phyloP scores from a whole-genome alignment of 768 basidiomycete genomes.

The Termitomyces sp. region DNA sequence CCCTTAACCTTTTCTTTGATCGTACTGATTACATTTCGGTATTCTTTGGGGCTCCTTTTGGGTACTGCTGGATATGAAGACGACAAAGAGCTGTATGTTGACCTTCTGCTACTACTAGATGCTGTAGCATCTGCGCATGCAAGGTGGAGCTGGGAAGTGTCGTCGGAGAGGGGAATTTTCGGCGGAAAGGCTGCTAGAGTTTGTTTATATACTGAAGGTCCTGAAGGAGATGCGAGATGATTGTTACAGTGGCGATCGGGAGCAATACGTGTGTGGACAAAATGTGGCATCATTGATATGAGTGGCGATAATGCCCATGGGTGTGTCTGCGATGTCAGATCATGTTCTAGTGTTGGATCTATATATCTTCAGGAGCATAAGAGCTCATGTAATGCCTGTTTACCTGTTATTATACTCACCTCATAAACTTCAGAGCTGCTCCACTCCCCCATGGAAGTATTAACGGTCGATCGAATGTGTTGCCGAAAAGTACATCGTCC shows the following conservation, averaged over 20 bases:
- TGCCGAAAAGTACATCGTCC: slow-evolving; percentile 90
- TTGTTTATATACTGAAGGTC: neutral
- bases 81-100: slow-evolving; percentile 6
- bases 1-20: neutral
- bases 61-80: slow-evolving; percentile 7
- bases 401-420: slow-evolving; percentile 39
- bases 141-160: slow-evolving; percentile 52
- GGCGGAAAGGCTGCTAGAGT: slow-evolving; percentile 46
- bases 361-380: slow-evolving; percentile 53
- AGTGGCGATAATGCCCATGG: slow-evolving; percentile 92
- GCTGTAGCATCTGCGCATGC: slow-evolving; percentile 16
- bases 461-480: slow-evolving; percentile 77
- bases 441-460: slow-evolving; percentile 80
- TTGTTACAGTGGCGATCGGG: neutral
- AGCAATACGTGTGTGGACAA: slow-evolving; percentile 43
- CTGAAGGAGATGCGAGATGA: neutral
- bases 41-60: neutral
- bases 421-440: slow-evolving; percentile 79
- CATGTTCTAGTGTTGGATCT: slow-evolving; percentile 85
- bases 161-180: slow-evolving; percentile 45
- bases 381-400: neutral
- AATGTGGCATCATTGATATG: slow-evolving; percentile 79
- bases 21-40: neutral
- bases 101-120: slow-evolving; percentile 14
- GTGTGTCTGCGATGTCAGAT: slow-evolving; percentile 68